Base-by-base conservation (phyloP, 2,329 filamentous ascomycete genomes). In the Bipolaris zeicola region DNA sequence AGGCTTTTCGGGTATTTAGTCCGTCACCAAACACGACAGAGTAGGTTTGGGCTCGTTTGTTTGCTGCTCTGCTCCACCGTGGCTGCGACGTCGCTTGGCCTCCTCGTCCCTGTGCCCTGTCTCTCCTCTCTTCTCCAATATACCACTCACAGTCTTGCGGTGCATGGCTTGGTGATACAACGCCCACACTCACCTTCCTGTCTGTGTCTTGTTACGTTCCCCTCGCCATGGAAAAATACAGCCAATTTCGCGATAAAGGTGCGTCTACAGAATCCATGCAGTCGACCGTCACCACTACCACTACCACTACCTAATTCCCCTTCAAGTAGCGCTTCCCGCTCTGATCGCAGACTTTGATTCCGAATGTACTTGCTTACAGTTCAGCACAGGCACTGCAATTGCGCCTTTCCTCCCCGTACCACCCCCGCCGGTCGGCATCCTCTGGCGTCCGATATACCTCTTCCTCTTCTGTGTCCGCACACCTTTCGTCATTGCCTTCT, bases 161-260 rank as follows among this genome's bases (percentile, higher is more conserved):
- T 56, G 39, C 45, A 69, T 69, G 66, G 61, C 64, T 59, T 55
- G 55, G 58, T 66, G 61, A 61, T 62, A 61, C 51, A 31, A 57
- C 59, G 50, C 52, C 55, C 39, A 46, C 48, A 50, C 18, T 44
- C 45, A 24, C 50, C 46, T 39, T 36, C 11, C 41, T 5, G 7
- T 38, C 14, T n/a, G 33, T 48, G 4, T 43, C 38, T 33, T 56
- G 48, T 39, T 44, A 37, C 14, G n/a, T 22, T 38, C 42, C 36
- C 33, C 49, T 47, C 39, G 34, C 33, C 39, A 97, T 97, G 93
- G 93, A 97, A 82, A 96, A 96, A 77, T 97, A 91, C 76, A 94
- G 91, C 55, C 92, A 96, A 76, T 97, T 91, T 72, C 88, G 93
- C 68, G 93, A 97, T 78, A 87, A 89, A 86, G 92, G 92, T 91